A percentile compares a stretch with the other conserved stretches of the same genome.
Evolutionary conservation across 169 alveolate genomes (phyloP).

Genomic region (Plasmodium gaboni): DNA sequence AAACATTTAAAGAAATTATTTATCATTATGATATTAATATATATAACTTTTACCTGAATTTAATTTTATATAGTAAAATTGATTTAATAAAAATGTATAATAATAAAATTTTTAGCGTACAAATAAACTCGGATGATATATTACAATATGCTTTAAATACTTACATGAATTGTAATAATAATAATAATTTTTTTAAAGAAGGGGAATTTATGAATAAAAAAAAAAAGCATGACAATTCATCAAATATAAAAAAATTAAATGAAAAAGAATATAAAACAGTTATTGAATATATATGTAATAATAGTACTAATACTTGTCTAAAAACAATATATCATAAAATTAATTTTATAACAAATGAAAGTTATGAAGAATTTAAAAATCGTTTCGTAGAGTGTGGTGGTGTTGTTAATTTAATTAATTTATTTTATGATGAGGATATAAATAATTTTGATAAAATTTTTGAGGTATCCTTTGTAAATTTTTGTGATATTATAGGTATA

Average conservation of each 20-base stretch:
- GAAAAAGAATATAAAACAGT: slow-evolving; percentile 35
- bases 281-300: slow-evolving; percentile 71
- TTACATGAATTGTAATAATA: slow-evolving; percentile 13
- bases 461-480: slow-evolving; percentile 71
- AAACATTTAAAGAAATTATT: slow-evolving; percentile 32
- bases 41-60: slow-evolving; percentile 42
- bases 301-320: slow-evolving; percentile 21
- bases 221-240: background rate
- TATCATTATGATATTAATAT: slow-evolving; percentile 40
- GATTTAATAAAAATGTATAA: slow-evolving; percentile 23
- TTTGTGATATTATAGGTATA: slow-evolving; percentile 71
- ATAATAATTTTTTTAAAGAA: background rate
- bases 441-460: slow-evolving; percentile 70
- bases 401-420: slow-evolving; percentile 55
- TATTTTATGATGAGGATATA: slow-evolving; percentile 68
- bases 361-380: slow-evolving; percentile 43
- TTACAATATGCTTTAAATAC: slow-evolving; percentile 38
- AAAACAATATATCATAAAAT: slow-evolving; percentile 55
- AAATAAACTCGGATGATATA: slow-evolving; percentile 18
- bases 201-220: background rate
- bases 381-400: slow-evolving; percentile 73
- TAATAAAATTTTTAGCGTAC: slow-evolving; percentile 47
- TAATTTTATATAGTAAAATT: slow-evolving; percentile 48
- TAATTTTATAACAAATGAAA: slow-evolving; percentile 39
- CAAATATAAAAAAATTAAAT: background rate